Evolutionary conservation across 2,329 filamentous ascomycete genomes (phyloP).

Genomic region (Fusarium udum): DNA sequence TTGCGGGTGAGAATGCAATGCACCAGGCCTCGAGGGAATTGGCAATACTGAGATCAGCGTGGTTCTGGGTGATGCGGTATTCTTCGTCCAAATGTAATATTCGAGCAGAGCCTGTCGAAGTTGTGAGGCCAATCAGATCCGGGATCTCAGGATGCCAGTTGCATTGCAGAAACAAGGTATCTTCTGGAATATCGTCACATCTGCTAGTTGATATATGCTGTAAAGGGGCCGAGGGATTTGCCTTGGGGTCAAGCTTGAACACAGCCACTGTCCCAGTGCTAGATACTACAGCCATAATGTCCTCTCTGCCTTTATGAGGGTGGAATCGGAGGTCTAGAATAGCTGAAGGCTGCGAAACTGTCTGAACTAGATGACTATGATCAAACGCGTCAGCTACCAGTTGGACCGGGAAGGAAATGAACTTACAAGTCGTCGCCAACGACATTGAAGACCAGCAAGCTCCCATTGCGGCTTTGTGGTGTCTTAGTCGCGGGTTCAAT

Average conservation of each 20-base stretch:
- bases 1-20: slow-evolving; percentile 64
- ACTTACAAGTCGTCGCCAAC: slow-evolving; percentile 65
- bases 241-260: slow-evolving; percentile 62
- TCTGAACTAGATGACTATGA: slow-evolving; percentile 65
- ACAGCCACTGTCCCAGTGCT: slow-evolving; percentile 78
- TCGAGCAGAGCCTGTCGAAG: slow-evolving; percentile 72
- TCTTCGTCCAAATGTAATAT: slow-evolving; percentile 59
- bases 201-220: slow-evolving; percentile 56
- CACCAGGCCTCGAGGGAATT: slow-evolving; percentile 79
- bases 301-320: slow-evolving; percentile 52
- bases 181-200: slow-evolving; percentile 61
- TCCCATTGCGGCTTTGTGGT: slow-evolving; percentile 75
- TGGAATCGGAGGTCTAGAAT: slow-evolving; percentile 89
- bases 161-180: slow-evolving; percentile 75
- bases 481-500: slow-evolving; percentile 43
- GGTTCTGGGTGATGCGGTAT: slow-evolving; percentile 50
- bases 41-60: slow-evolving; percentile 52
- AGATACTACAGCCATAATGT: slow-evolving; percentile 77
- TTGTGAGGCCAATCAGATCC: slow-evolving; percentile 72
- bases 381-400: slow-evolving; percentile 15
- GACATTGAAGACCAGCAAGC: slow-evolving; percentile 73
- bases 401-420: background rate
- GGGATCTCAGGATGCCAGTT: slow-evolving; percentile 72
- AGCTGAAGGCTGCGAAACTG: slow-evolving; percentile 72
- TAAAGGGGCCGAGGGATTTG: slow-evolving; percentile 47